Evolutionary conservation across 2,329 filamentous ascomycete genomes (phyloP).

Genomic region (Aureobasidium sp.): DNA sequence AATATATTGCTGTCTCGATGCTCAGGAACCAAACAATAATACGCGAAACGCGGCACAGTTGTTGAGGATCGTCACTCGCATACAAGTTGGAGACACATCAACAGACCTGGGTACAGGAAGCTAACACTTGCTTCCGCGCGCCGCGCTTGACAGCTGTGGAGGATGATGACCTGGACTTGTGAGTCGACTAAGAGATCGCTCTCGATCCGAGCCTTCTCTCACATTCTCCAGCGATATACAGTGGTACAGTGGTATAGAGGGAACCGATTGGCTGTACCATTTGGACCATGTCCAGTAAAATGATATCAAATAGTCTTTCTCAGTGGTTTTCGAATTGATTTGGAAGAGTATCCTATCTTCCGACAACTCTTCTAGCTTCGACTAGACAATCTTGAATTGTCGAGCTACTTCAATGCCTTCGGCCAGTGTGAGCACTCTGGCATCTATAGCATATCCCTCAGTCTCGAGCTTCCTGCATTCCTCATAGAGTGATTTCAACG

Average conservation of each 20-base stretch:
- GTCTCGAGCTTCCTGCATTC: slow-evolving; percentile 55
- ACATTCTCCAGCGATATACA: background rate
- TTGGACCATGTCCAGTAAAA: background rate
- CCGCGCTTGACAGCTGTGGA: background rate
- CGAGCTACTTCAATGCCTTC: slow-evolving; percentile 70
- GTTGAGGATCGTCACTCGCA: background rate
- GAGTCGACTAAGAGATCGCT: background rate
- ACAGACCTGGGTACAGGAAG: background rate
- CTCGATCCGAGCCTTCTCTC: background rate
- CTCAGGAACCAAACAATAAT: background rate
- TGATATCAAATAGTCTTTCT: background rate
- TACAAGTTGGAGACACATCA: background rate
- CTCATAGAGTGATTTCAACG: slow-evolving; percentile 47
- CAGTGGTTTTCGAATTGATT: background rate
- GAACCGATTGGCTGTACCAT: background rate
- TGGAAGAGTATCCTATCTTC: background rate
- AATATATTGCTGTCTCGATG: background rate
- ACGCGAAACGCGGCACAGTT: background rate
- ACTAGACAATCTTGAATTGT: slow-evolving; percentile 28
- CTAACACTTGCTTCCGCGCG: background rate
- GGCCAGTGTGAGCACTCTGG: slow-evolving; percentile 65
- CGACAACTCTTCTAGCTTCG: background rate
- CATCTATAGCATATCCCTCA: slow-evolving; percentile 70
- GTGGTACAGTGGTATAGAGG: background rate
- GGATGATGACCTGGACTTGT: background rate